Percentiles rank a stretch among this genome's conserved stretches.
Evolutionary conservation across 176 grass and related monocot genomes (phyloP).

Genomic region (Canna indica): DNA sequence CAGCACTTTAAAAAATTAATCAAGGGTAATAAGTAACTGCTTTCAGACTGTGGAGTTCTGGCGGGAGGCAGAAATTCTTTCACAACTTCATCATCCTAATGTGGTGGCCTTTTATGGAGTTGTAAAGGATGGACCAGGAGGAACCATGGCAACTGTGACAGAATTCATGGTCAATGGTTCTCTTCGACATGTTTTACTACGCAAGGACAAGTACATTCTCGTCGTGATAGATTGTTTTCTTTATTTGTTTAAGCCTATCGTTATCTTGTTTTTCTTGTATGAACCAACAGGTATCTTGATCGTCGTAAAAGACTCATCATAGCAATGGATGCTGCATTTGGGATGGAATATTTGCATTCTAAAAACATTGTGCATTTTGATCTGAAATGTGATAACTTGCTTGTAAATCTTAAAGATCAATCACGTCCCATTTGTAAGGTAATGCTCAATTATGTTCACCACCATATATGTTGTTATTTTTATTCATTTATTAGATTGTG

Average conservation of each 20-base stretch:
- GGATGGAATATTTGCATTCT: slow-evolving; percentile 85
- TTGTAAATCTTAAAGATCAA: slow-evolving; percentile 94
- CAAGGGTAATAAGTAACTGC: too few relatives aligned
- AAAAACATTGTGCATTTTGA: slow-evolving; percentile 96
- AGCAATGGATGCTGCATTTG: slow-evolving; percentile 91
- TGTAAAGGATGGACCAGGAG: slow-evolving; percentile 78
- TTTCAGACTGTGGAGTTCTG: slow-evolving; percentile 85
- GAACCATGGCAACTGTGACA: slow-evolving; percentile 73
- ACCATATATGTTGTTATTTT: background rate
- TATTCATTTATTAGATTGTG: slow-evolving; percentile 1
- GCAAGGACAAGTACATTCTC: slow-evolving; percentile 71
- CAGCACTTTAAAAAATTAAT: too few relatives aligned
- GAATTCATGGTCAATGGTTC: slow-evolving; percentile 98
- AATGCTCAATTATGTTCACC: slow-evolving; percentile 18
- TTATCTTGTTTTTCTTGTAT: slow-evolving; percentile 23
- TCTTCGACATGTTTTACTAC: slow-evolving; percentile 80
- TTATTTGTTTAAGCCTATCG: background rate
- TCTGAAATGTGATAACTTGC: slow-evolving; percentile 89
- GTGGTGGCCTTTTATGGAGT: slow-evolving; percentile 92
- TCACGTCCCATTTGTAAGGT: slow-evolving; percentile 82
- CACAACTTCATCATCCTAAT: slow-evolving; percentile 89
- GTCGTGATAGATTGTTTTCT: slow-evolving; percentile 4
- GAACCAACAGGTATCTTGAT: slow-evolving; percentile 52
- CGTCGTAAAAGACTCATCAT: slow-evolving; percentile 80
- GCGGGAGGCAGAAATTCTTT: slow-evolving; percentile 91